These are phyloP conservation scores for Cornus controversa DNA, from an alignment of 148 eudicot genomes.

Conservation along the genomic window DNA sequence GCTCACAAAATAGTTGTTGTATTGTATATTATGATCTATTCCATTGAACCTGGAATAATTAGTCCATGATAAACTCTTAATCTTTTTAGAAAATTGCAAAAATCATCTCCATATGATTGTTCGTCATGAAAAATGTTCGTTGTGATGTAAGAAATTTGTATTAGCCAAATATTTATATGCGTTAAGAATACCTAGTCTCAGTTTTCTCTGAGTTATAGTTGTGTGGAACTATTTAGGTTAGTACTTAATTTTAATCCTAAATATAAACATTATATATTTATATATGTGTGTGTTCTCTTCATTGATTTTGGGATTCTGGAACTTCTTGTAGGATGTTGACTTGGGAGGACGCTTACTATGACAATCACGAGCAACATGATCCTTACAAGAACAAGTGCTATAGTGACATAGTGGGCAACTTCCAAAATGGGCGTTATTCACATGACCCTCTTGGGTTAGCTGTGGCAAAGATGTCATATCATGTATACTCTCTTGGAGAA, in stretches of 20 bases:
- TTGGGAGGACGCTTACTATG: slow-evolving; percentile 85
- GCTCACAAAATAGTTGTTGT: not conserved
- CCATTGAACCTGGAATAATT: not conserved
- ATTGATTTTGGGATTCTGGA: not conserved
- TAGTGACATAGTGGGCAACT: slow-evolving; percentile 28
- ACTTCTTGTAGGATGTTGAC: slow-evolving; percentile 63
- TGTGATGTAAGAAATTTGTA: slow-evolving; percentile 4
- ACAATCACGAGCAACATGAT: slow-evolving; percentile 37
- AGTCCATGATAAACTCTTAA: not conserved
- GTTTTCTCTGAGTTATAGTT: slow-evolving; percentile 1
- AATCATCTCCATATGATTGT: not conserved
- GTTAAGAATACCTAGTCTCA: not conserved
- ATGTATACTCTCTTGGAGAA: slow-evolving; percentile 82
- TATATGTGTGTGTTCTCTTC: too few relatives aligned
- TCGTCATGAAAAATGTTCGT: not conserved
- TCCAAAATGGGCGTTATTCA: slow-evolving; percentile 40
- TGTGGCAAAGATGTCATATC: slow-evolving; percentile 83
- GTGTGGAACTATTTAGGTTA: not conserved
- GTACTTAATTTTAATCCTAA: not conserved
- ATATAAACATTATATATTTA: too few relatives aligned
- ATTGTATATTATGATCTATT: not conserved
- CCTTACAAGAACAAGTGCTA: slow-evolving; percentile 34
- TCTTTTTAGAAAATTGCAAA: not conserved
- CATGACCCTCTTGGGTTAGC: slow-evolving; percentile 73
- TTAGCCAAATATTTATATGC: not conserved